Evolutionary conservation across 208 protist species (phyloP).

Genomic region (Herpetomonas muscarum): DNA sequence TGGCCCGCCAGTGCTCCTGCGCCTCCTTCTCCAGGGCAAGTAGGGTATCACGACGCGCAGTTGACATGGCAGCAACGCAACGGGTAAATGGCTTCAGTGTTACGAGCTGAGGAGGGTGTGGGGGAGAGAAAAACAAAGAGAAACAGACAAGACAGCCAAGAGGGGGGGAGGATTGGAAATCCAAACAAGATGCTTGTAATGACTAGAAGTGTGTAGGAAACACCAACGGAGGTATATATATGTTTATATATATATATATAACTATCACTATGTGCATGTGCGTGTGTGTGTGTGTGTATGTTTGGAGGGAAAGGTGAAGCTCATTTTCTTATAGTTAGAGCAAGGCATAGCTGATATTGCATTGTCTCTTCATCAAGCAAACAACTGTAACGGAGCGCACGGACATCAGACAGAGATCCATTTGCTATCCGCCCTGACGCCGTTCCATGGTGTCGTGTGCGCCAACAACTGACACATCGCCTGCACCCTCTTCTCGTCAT

Average conservation of each 20-base stretch:
- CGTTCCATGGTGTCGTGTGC: too few relatives aligned
- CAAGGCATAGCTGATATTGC: too few relatives aligned
- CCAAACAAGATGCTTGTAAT: not conserved
- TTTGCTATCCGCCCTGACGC: too few relatives aligned
- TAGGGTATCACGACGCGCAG: conserved; percentile 68
- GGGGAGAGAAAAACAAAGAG: conserved; percentile 11
- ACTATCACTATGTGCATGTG: too few relatives aligned
- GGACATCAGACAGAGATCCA: too few relatives aligned
- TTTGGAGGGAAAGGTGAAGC: too few relatives aligned
- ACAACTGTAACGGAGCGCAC: too few relatives aligned
- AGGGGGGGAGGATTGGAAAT: conserved; percentile 4
- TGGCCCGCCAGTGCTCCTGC: conserved; percentile 54
- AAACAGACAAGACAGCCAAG: not conserved
- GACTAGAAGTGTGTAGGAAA: conserved; percentile 2
- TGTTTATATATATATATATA: conserved; percentile 11
- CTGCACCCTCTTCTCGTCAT: too few relatives aligned
- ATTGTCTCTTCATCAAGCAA: too few relatives aligned
- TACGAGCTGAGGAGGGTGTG: conserved; percentile 4
- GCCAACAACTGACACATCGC: too few relatives aligned
- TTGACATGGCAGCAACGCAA: conserved; percentile 45
- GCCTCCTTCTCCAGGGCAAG: conserved; percentile 62
- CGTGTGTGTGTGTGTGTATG: too few relatives aligned
- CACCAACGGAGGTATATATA: not conserved
- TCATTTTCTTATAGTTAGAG: conserved; percentile 4
- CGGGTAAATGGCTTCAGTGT: conserved; percentile 6